Percentiles rank a stretch among this genome's conserved stretches.
Conservation (phyloP, 2,329 filamentous ascomycete species). For the Apiospora sp. region DNA sequence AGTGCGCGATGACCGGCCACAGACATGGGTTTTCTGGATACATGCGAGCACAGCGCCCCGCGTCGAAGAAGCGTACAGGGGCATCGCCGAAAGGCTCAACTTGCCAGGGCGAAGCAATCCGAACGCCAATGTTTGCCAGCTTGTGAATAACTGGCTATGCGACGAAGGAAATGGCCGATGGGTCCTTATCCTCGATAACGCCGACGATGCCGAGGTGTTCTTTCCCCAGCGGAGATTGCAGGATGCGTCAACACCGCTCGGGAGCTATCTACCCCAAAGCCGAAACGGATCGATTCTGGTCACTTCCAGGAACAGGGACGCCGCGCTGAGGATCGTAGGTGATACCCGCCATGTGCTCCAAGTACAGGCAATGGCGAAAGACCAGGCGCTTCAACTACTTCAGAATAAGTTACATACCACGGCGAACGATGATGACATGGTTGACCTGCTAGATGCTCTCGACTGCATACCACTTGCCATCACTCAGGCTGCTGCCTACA, state of each 20-base stretch:
- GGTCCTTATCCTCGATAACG: constrained; percentile 48
- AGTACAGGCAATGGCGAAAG: constrained; percentile 39
- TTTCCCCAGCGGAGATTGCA: constrained; percentile 28
- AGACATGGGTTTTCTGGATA: constrained; percentile 45
- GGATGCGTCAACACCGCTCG: constrained; percentile 29
- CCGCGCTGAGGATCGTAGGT: constrained; percentile 35
- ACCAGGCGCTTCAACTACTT: constrained; percentile 41
- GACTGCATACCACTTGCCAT: constrained; percentile 45
- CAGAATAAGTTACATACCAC: constrained; percentile 35
- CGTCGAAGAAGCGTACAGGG: constrained; percentile 41
- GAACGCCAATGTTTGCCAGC: constrained; percentile 32
- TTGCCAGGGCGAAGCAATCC: constrained; percentile 38
- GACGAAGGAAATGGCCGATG: constrained; percentile 41
- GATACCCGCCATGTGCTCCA: constrained; percentile 33
- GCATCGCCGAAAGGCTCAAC: constrained; percentile 41
- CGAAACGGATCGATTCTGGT: constrained; percentile 42
- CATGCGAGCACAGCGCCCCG: constrained; percentile 41
- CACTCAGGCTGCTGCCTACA: constrained; percentile 46
- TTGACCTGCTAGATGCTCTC: constrained; percentile 40
- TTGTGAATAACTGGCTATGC: constrained; percentile 44
- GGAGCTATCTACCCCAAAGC: constrained; percentile 39
- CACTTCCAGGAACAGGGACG: constrained; percentile 33
- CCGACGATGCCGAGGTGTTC: constrained; percentile 43
- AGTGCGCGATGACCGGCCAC: constrained; percentile 22
- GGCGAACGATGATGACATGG: constrained; percentile 27